These are phyloP conservation scores for Chlamydomonas sphaeroides DNA, from an alignment of 139 green algal species.

Conservation along the genomic window DNA sequence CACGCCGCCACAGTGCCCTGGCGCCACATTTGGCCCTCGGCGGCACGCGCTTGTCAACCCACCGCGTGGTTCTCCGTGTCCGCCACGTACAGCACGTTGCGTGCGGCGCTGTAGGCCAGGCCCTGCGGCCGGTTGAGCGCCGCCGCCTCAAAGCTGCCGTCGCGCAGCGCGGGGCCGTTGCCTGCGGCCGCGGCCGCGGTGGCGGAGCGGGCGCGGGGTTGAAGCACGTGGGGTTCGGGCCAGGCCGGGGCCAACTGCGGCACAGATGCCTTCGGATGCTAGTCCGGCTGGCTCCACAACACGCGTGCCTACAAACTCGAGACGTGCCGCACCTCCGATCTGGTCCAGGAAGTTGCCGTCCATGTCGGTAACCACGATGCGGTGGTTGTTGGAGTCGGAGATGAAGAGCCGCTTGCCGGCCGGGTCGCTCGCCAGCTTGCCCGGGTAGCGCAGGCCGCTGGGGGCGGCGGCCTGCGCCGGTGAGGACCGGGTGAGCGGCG, in stretches of 20 bases:
- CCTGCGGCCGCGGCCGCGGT: slow-evolving; percentile 35
- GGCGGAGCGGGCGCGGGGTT: too few species aligned
- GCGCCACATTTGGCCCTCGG: too few species aligned
- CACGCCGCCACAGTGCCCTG: too few species aligned
- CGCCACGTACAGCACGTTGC: slow-evolving; percentile 41
- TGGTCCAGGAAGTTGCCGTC: slow-evolving; percentile 66
- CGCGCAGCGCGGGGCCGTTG: slow-evolving; percentile 67
- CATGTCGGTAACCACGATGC: slow-evolving; percentile 78
- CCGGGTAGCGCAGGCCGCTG: slow-evolving; percentile 73
- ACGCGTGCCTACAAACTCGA: too few species aligned
- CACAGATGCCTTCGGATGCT: too few species aligned
- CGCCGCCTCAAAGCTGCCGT: slow-evolving; percentile 65
- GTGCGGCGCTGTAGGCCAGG: background rate
- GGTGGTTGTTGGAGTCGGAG: slow-evolving; percentile 81
- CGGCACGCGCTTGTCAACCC: too few species aligned
- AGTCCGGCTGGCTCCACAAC: too few species aligned
- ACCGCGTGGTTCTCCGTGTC: slow-evolving; percentile 86
- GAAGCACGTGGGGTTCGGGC: too few species aligned
- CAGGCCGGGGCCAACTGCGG: too few species aligned
- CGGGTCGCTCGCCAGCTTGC: slow-evolving; percentile 76
- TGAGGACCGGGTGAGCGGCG: background rate
- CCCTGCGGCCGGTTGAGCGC: slow-evolving; percentile 71
- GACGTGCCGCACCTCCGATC: slow-evolving; percentile 62
- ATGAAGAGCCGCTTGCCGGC: slow-evolving; percentile 76
- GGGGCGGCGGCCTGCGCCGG: background rate